Conservation (phyloP, 805 yeast genomes). For the Saccharomycopsis oosterbeekiorum region DNA sequence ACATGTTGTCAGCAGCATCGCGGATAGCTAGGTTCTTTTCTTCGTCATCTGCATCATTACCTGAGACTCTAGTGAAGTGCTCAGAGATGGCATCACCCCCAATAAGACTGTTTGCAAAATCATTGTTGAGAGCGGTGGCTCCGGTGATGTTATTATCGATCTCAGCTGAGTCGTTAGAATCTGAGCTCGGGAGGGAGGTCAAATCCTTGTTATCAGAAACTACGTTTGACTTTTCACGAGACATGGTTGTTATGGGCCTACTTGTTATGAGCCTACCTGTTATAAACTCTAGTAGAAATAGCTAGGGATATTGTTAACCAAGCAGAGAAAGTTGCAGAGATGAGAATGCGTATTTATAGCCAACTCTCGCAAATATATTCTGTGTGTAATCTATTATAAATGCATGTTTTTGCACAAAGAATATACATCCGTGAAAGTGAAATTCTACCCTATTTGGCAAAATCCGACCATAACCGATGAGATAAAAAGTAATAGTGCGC, state of each 20-base stretch:
- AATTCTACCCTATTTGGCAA: too few species aligned
- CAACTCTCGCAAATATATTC: too few species aligned
- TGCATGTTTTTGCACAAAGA: too few species aligned
- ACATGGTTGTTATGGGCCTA: neutral
- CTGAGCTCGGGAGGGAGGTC: neutral
- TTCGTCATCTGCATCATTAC: constrained; percentile 45
- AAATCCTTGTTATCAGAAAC: neutral
- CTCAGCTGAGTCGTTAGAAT: neutral
- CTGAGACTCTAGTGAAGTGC: constrained; percentile 44
- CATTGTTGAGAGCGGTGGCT: constrained; percentile 31
- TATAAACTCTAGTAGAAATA: too few species aligned
- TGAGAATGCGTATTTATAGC: too few species aligned
- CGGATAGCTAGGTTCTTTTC: neutral
- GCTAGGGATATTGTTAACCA: too few species aligned
- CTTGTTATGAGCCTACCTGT: neutral
- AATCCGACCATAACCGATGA: too few species aligned
- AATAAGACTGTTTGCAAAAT: constrained; percentile 31
- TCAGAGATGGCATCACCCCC: constrained; percentile 20
- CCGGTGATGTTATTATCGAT: neutral
- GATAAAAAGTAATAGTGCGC: too few species aligned
- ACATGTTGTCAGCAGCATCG: neutral
- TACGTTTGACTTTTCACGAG: neutral
- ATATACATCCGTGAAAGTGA: too few species aligned
- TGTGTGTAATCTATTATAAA: too few species aligned
- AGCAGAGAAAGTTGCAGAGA: too few species aligned